Evolutionary conservation across 306 rosid species (phyloP), one percentile per base, ranked within the genome.

Genomic region (Biancaea sappan): DNA sequence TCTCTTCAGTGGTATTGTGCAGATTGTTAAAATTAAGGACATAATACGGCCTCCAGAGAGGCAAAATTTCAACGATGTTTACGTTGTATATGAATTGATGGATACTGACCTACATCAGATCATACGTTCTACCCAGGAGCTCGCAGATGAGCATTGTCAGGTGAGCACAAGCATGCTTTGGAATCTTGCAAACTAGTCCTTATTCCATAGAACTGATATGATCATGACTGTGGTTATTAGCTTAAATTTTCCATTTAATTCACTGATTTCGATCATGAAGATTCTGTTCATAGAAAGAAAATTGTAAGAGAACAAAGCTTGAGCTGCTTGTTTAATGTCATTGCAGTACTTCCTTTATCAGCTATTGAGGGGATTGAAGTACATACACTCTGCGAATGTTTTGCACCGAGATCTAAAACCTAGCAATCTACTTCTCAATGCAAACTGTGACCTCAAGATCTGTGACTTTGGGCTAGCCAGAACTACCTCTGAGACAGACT

Each of bases 111-210:
- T 94, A 56, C 86, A 94, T 82, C 98, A 90, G 87, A 91, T 94
- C 40, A 94, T 89, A 50, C 84, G 86, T 68, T 94, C 98, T 72
- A 83, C 19, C 77, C 97, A 94, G 88, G 80, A 80, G 78, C 87
- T 94, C 52, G 84, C 96, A 0, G 96, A 94, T 81, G 98, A 94
- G 75, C 98, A 94, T 74, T 91, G 96, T 44, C 97, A 94, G 90
- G 98, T 88, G 34, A 79, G 54, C 51, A 6, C 13, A 43, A 24
- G 18, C 31, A 57, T 25, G 48, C 28, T 52, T 41, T 63, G 35
- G 37, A 35, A 19, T 47, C 10, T 43, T 43, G 48, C 29, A n/a
- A 24, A 8, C 3, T 44, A 46, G 60, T 46, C 28, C 22, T 48
- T 43, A 14, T 37, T 18, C 15, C 6, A 21, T 38, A 25, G 24